A percentile compares a stretch with the other conserved stretches of the same genome.
These are phyloP conservation scores for Beta lomatogona DNA, from an alignment of 179 eudicot genomes.

Conservation along the genomic window DNA sequence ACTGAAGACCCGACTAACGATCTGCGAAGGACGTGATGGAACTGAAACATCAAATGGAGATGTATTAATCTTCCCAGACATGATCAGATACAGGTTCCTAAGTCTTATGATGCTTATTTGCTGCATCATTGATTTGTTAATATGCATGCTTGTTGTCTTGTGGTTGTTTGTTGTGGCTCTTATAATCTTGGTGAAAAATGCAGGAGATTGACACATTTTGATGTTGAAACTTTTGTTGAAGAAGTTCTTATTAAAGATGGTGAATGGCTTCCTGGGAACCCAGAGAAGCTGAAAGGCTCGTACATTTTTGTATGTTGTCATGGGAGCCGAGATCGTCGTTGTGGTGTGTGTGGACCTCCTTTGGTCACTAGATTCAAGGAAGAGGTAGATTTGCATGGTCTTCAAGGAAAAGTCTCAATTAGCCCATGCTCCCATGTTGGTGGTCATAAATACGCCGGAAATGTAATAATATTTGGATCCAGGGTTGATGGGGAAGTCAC, in stretches of 20 bases:
- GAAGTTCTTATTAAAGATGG: constrained; percentile 91
- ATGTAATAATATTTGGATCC: constrained; percentile 79
- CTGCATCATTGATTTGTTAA: constrained; percentile 1
- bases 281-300: constrained; percentile 75
- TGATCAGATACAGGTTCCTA: constrained; percentile 92
- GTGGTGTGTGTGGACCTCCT: constrained; percentile 98
- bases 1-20: constrained; percentile 80
- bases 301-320: constrained; percentile 92
- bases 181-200: constrained; percentile 20
- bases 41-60: constrained; percentile 98
- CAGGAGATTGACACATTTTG: constrained; percentile 99
- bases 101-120: constrained; percentile 2
- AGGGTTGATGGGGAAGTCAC: constrained; percentile 51
- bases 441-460: constrained; percentile 97
- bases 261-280: constrained; percentile 92
- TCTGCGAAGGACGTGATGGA: constrained; percentile 98
- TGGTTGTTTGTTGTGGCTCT: constrained; percentile 8
- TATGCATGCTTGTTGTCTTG: neutral
- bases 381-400: constrained; percentile 70
- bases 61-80: constrained; percentile 94
- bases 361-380: constrained; percentile 71
- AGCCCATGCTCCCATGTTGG: constrained; percentile 98
- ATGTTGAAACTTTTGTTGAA: constrained; percentile 93
- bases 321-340: constrained; percentile 88
- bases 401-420: constrained; percentile 77